phyloP scores from a whole-genome alignment of 2,329 filamentous ascomycete genomes.

The Neoascochyta sp. region DNA sequence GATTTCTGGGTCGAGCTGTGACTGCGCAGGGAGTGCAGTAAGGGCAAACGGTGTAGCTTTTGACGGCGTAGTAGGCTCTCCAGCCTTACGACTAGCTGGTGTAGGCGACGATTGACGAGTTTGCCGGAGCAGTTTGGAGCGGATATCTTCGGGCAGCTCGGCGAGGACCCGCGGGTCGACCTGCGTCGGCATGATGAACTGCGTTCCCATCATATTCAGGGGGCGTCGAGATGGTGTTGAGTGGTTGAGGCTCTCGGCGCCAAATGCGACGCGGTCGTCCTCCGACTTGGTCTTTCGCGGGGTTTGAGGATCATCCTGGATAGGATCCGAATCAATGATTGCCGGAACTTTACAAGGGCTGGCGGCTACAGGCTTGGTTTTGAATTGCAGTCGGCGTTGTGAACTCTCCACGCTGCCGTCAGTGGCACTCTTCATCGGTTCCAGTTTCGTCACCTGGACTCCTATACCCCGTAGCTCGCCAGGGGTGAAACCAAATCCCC shows the following conservation, averaged over 20 bases:
- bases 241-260: conserved; percentile 35
- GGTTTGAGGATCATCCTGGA: conserved; percentile 47
- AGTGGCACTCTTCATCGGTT: conserved; percentile 63
- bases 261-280: conserved; percentile 37
- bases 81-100: conserved; percentile 10
- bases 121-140: conserved; percentile 61
- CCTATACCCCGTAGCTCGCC: conserved; percentile 92
- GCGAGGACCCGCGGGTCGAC: conserved; percentile 77
- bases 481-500: conserved; percentile 77
- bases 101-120: conserved; percentile 28
- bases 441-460: conserved; percentile 88
- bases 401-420: conserved; percentile 63
- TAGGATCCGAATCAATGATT: conserved; percentile 39
- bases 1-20: conserved; percentile 80
- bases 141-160: conserved; percentile 79
- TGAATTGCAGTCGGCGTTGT: conserved; percentile 75
- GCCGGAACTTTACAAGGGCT: conserved; percentile 13
- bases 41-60: conserved; percentile 24
- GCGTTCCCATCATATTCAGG: conserved; percentile 78
- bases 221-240: conserved; percentile 59
- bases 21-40: conserved; percentile 56
- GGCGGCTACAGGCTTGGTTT: conserved; percentile 38
- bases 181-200: conserved; percentile 85
- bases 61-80: conserved; percentile 10
- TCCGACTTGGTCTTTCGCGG: conserved; percentile 30